Conservation (phyloP, 257 asterid species). For the Nemophila menziesii region DNA sequence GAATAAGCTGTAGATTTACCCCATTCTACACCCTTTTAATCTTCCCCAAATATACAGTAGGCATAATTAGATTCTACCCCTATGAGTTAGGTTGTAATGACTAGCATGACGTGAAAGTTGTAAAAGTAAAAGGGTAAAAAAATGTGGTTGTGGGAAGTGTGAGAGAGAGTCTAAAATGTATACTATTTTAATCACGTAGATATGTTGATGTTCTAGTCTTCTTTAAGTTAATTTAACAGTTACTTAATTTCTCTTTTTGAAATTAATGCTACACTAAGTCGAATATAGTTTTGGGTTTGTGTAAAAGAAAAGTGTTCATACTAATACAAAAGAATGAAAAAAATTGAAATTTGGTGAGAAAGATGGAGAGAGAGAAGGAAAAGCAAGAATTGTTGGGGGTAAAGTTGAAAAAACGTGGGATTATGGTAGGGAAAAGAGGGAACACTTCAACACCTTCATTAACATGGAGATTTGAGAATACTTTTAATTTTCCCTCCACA, state of each 20-base stretch:
- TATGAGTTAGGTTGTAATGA: conserved; percentile 18
- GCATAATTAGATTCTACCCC: conserved; percentile 17
- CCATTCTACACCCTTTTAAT: conserved; percentile 13
- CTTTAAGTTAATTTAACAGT: neutral
- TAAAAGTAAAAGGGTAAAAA: conserved; percentile 6
- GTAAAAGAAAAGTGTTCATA: neutral
- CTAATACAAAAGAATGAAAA: neutral
- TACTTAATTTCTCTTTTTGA: no score
- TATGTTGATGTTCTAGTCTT: neutral
- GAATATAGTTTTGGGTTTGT: neutral
- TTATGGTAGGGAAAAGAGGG: conserved; percentile 54
- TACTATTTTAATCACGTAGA: no score
- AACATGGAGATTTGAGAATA: conserved; percentile 66
- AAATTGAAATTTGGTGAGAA: neutral
- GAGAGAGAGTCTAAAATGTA: neutral
- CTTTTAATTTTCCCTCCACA: no score
- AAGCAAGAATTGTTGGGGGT: conserved; percentile 23
- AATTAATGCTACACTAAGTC: neutral
- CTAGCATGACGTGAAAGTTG: conserved; percentile 34
- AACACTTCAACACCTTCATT: conserved; percentile 67
- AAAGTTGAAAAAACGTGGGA: conserved; percentile 51
- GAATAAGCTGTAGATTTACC: conserved; percentile 13
- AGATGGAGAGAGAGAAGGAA: conserved; percentile 23
- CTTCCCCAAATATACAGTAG: conserved; percentile 21
- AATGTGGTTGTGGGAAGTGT: neutral